Evolutionary conservation across 352 stramenopile genomes (phyloP), one percentile per base, ranked within the genome.

Genomic region (Phytophthora pisi): DNA sequence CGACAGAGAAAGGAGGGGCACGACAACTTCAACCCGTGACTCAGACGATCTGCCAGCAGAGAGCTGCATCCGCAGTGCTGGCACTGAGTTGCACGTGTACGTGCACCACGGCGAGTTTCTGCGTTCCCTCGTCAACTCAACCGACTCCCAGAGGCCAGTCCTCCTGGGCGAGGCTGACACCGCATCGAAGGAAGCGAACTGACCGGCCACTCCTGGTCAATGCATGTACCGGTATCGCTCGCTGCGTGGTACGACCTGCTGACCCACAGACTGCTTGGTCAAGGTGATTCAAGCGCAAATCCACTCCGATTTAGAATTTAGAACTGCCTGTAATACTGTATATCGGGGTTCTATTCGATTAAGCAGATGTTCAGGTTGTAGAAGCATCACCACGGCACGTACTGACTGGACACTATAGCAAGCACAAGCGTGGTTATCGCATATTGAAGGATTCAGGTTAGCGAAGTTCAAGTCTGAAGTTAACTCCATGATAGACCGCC

Each of bases 401-500:
- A 16, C 15, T 46, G n/a, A 7, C 40, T 20, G 23, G 10, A 20
- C n/a, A 46, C 40, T 46, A 23, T 20, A 7, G 10, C 31, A 30
- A 51, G 2, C 1, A 38, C 7, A 30, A 24, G 20, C 13, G 3
- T 20, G 15, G 9, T 23, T 47, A 50, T 51, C 46, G 34, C 8
- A 16, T 56, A 49, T 47, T 4, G 11, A n/a, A 54, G 57, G 45
- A 3, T 63, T 3, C 31, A 46, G 24, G 11, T 57, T 61, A 30
- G 24, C 61, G 40, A 64, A 64, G 13, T 66, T 61, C 55, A 70
- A 65, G 47, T 70, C 55, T 70, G 63, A 70, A 38, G 18, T 50
- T 71, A 71, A 71, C 57, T 71, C 46, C 46, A 61, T 31, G 24
- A 40, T 53, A 24, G 7, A 13, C 38, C 38, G 2, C 2, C 36